phyloP scores from a whole-genome alignment of 257 asterid species.

The Salvia hispanica region DNA sequence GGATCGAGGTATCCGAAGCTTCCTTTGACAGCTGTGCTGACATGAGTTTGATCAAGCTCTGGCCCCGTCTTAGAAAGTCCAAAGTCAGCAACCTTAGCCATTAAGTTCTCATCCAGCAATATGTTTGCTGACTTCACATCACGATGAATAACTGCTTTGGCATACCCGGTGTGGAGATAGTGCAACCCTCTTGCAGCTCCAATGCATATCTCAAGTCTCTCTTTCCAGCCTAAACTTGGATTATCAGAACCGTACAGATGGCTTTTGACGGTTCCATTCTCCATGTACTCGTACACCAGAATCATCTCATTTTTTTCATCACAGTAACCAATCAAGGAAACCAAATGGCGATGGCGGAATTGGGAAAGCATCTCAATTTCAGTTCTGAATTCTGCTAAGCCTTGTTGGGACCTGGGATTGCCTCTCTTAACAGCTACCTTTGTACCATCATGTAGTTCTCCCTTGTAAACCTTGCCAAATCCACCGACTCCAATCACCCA shows the following conservation, averaged over 20 bases:
- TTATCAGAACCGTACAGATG: conserved; percentile 50
- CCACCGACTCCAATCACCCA: conserved; percentile 58
- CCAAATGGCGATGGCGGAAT: conserved; percentile 57
- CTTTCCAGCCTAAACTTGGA: conserved; percentile 58
- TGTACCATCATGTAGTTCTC: conserved; percentile 40
- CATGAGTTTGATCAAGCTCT: conserved; percentile 54
- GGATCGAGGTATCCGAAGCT: conserved; percentile 65
- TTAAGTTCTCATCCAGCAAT: conserved; percentile 55
- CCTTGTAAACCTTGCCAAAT: conserved; percentile 59
- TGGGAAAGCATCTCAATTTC: conserved; percentile 63
- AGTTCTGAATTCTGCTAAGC: conserved; percentile 52
- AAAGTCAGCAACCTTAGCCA: conserved; percentile 63
- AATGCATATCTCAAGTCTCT: conserved; percentile 61
- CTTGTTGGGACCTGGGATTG: conserved; percentile 54
- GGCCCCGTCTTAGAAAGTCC: conserved; percentile 69
- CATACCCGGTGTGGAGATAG: conserved; percentile 57
- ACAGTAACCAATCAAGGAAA: conserved; percentile 50
- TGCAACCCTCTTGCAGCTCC: conserved; percentile 64
- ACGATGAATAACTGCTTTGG: conserved; percentile 56
- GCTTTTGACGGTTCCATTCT: conserved; percentile 55
- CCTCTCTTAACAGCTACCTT: conserved; percentile 59
- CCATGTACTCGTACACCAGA: conserved; percentile 66
- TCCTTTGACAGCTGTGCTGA: conserved; percentile 66
- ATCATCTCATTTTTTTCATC: conserved; percentile 63
- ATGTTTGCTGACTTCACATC: conserved; percentile 68